phyloP scores from a whole-genome alignment of 2,329 filamentous ascomycete genomes.

The Fusarium keratoplasticum region DNA sequence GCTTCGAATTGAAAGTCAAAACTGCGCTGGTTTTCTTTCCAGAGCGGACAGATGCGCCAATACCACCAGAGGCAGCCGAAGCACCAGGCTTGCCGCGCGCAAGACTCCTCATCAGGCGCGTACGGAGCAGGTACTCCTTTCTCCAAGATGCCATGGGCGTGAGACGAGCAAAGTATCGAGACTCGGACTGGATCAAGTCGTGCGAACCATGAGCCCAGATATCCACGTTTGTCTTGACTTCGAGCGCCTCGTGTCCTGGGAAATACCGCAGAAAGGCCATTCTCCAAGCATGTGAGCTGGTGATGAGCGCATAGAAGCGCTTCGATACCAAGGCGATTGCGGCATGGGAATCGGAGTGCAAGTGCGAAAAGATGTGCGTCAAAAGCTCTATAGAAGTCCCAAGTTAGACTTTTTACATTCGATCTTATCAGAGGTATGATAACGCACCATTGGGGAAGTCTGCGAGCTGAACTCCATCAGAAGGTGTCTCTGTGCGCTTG shows the following conservation, averaged over 20 bases:
- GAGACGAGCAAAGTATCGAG: constrained; percentile 83
- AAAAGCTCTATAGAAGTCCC: constrained; percentile 76
- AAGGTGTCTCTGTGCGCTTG: constrained; percentile 57
- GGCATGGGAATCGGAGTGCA: constrained; percentile 86
- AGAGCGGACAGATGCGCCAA: constrained; percentile 65
- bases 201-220: constrained; percentile 59
- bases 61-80: constrained; percentile 59
- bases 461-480: constrained; percentile 57
- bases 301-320: constrained; percentile 87
- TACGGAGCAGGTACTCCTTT: constrained; percentile 93
- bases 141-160: constrained; percentile 91
- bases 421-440: not conserved
- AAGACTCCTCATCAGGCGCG: constrained; percentile 83
- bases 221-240: constrained; percentile 50
- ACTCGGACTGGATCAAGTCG: constrained; percentile 74
- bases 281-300: constrained; percentile 92
- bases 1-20: constrained; percentile 86
- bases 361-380: constrained; percentile 89
- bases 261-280: constrained; percentile 94
- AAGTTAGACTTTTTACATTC: constrained; percentile 26
- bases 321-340: constrained; percentile 87
- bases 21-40: constrained; percentile 78
- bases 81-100: constrained; percentile 82
- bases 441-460: constrained; percentile 85
- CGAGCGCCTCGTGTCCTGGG: constrained; percentile 70